These are phyloP conservation scores for Leishmania gerbilli DNA, from an alignment of 208 protist species.

Conservation along the genomic window DNA sequence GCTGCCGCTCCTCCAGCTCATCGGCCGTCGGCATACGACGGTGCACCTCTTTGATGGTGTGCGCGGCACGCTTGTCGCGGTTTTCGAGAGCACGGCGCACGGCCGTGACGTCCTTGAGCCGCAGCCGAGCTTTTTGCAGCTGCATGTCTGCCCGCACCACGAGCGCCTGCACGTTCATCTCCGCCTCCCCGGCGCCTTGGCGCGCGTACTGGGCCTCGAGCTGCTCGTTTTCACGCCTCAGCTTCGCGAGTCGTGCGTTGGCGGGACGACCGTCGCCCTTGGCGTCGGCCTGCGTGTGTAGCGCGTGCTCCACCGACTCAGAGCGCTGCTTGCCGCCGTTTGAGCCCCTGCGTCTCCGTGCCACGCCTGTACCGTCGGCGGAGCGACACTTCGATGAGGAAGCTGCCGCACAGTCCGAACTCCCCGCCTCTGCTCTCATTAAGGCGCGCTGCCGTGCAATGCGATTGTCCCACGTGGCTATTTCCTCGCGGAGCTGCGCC, in stretches of 20 bases:
- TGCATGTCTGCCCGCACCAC: slow-evolving; percentile 50
- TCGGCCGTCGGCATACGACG: slow-evolving; percentile 34
- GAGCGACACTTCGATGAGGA: not conserved
- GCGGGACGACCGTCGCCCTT: not conserved
- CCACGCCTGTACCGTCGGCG: not conserved
- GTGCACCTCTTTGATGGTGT: slow-evolving; percentile 62
- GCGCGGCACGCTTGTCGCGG: slow-evolving; percentile 63
- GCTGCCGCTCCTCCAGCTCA: slow-evolving; percentile 53
- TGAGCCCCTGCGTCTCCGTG: not conserved
- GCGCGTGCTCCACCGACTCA: slow-evolving; percentile 33
- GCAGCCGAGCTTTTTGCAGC: slow-evolving; percentile 39
- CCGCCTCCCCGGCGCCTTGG: slow-evolving; percentile 27
- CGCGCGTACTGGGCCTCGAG: slow-evolving; percentile 32
- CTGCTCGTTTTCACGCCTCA: slow-evolving; percentile 39
- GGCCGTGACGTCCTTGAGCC: slow-evolving; percentile 45
- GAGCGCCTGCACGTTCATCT: slow-evolving; percentile 34
- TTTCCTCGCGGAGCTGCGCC: slow-evolving; percentile 29
- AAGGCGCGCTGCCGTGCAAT: slow-evolving; percentile 25
- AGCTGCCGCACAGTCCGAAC: not conserved
- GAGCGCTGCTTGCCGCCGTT: slow-evolving; percentile 5
- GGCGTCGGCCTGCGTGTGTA: slow-evolving; percentile 10
- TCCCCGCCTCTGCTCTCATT: not conserved
- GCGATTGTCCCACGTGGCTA: slow-evolving; percentile 35
- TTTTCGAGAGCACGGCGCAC: slow-evolving; percentile 43
- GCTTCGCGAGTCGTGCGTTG: slow-evolving; percentile 21